phyloP scores from a whole-genome alignment of 257 asterid genomes.

The Gentiana macrophylla region DNA sequence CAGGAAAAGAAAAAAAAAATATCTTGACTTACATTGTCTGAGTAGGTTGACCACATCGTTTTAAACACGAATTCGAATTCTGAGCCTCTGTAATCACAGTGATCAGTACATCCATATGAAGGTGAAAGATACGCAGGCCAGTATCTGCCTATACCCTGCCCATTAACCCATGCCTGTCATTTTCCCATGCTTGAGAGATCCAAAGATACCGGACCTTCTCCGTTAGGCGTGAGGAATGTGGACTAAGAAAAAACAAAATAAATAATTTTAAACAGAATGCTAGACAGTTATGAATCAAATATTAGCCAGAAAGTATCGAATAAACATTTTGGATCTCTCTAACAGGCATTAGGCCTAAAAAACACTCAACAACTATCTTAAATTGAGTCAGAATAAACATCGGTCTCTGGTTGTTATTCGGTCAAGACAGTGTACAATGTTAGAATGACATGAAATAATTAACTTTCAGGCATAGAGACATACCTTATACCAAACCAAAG shows the following conservation, averaged over 20 bases:
- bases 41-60: slow-evolving; percentile 75
- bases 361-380: no score
- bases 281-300: no score
- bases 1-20: neutral
- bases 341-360: no score
- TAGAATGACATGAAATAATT: no score
- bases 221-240: slow-evolving; percentile 44
- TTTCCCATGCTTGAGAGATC: slow-evolving; percentile 72
- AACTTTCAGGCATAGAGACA: neutral
- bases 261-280: no score
- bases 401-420: no score
- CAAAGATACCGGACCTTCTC: slow-evolving; percentile 46
- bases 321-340: no score
- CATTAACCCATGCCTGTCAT: slow-evolving; percentile 74
- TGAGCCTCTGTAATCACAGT: slow-evolving; percentile 75
- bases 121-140: slow-evolving; percentile 72
- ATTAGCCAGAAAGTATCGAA: no score
- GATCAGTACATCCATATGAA: slow-evolving; percentile 54
- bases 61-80: slow-evolving; percentile 50
- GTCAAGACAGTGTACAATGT: no score
- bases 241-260: slow-evolving; percentile 25
- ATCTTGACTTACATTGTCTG: slow-evolving; percentile 44
- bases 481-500: slow-evolving; percentile 81
- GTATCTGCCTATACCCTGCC: slow-evolving; percentile 55
- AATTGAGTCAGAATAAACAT: no score